Percentiles rank a stretch among this genome's conserved stretches.
These are phyloP conservation scores for Pharus latifolius DNA, from an alignment of 176 grass and related monocot genomes.

Conservation along the genomic window DNA sequence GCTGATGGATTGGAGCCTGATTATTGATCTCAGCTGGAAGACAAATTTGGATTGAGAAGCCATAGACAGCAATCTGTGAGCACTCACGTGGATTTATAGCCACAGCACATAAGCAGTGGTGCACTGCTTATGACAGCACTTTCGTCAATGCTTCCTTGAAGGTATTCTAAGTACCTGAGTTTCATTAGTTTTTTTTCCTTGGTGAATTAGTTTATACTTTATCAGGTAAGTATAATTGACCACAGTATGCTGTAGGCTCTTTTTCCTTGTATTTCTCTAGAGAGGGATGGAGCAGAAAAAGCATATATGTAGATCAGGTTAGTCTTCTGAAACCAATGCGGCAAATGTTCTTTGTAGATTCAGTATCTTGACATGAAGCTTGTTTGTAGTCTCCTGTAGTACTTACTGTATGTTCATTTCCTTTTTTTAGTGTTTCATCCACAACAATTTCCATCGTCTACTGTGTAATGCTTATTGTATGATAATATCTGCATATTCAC, in stretches of 20 bases:
- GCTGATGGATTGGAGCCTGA: neutral
- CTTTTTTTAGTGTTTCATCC: neutral
- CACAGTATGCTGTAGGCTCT: neutral
- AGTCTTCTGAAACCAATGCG: neutral
- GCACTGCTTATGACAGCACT: neutral
- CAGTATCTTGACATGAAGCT: neutral
- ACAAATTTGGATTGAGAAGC: neutral
- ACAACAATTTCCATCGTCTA: neutral
- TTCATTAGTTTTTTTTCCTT: neutral
- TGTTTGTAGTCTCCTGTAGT: neutral
- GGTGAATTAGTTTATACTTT: neutral
- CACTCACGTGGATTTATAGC: neutral
- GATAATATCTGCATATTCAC: no score
- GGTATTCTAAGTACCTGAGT: neutral
- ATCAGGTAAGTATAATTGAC: neutral
- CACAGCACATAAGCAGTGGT: neutral
- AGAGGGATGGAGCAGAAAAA: neutral
- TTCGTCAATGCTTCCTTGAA: slow-evolving; percentile 5
- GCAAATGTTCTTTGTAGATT: slow-evolving; percentile 10
- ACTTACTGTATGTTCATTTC: neutral
- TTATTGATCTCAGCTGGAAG: neutral
- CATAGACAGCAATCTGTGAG: neutral
- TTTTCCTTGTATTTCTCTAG: slow-evolving; percentile 7
- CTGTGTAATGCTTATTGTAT: neutral
- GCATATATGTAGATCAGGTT: neutral